Evolutionary conservation across 2,329 filamentous ascomycete species (phyloP), one percentile per base, ranked within the genome.

Genomic region (Camillea tinctor): DNA sequence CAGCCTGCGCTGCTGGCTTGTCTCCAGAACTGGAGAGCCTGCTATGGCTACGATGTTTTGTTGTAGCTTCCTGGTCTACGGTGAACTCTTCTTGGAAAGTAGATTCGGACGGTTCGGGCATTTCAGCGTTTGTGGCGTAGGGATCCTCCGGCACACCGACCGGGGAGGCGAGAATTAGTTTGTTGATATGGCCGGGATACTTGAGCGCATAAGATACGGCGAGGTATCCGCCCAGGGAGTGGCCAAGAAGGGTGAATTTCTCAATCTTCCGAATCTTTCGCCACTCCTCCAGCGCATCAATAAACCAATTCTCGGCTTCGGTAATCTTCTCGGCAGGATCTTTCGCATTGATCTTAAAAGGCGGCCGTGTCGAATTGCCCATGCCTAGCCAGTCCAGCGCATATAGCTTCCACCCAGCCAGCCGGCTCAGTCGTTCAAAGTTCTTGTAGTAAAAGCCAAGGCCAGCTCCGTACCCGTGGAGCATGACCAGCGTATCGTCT

Each of bases 361-460:
- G 77, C 1, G 95, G 94, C 4, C 94, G 84, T 23, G 87, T 89
- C 59, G 91, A 96, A 70, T 96, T 89, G 60, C 94, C 94, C 91
- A 97, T 97, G 60, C 94, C 94, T 17, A 97, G 82, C 83, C 98
- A 87, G 71, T 99, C 94, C n/a, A 99, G 80, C 1, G 94, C 92
- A 73, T 95, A 98, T 19, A 99, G 78, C 70, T 92, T 93, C 88
- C 95, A 96, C 24, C 93, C 93, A 24, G 84, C 81, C 1, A 87
- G 79, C 19, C 93, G 87, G 52, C 89, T 93, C 36, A 99, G 78
- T 5, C 89, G 87, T 75, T 99, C 95, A 62, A 96, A 97, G 74
- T 99, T 99, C 78, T 95, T 94, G 82, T 97, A 99, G 81, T 96
- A 99, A 77, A 99, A 98, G 21, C 94, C 95, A 0, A 99, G 83